Evolutionary conservation across 2,329 filamentous ascomycete species (phyloP), one percentile per base, ranked within the genome.

Genomic region (Cladorrhinum sp.): DNA sequence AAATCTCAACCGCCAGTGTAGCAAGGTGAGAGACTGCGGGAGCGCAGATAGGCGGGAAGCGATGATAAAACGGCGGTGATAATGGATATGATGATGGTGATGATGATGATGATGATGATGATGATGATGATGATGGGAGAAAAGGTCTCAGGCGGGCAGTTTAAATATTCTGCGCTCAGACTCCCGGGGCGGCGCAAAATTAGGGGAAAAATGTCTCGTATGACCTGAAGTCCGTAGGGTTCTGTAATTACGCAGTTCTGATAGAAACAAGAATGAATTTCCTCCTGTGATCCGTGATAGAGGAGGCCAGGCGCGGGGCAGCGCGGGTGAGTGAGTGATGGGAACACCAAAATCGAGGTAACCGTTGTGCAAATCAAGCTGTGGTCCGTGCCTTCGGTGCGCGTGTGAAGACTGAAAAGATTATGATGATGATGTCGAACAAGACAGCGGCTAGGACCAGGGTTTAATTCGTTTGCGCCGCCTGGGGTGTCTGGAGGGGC

Each of bases 171-270:
- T 71, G 68, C 72, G 70, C 72, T 73, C 70, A 67, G 67, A 67
- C 67, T 67, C 65, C 65, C 57, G 26, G 46, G 56, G 57, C 56
- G 58, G 62, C 57, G 63, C 55, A 62, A 62, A 72, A 70, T 69
- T 71, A 72, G 67, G 71, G 75, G 74, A 73, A 74, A 75, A 74
- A 75, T 74, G 73, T 76, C 75, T 77, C 72, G 75, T 77, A 75
- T 74, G 71, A 76, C 66, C 58, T 59, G 54, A 60, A 49, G 30
- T 57, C 62, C 59, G 58, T 63, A 63, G 55, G 55, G 48, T 58
- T 61, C 49, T 62, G 65, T 54, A 69, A 64, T 65, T 63, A 68
- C 60, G 62, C 60, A 62, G 58, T 10, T 48, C 21, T 62, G 57
- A 63, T 59, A 57, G 57, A 57, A 63, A 61, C 33, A 62, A 63